Evolutionary conservation across 768 basidiomycete species (phyloP), one percentile per base, ranked within the genome.

Genomic region (Cubamyces sp.): DNA sequence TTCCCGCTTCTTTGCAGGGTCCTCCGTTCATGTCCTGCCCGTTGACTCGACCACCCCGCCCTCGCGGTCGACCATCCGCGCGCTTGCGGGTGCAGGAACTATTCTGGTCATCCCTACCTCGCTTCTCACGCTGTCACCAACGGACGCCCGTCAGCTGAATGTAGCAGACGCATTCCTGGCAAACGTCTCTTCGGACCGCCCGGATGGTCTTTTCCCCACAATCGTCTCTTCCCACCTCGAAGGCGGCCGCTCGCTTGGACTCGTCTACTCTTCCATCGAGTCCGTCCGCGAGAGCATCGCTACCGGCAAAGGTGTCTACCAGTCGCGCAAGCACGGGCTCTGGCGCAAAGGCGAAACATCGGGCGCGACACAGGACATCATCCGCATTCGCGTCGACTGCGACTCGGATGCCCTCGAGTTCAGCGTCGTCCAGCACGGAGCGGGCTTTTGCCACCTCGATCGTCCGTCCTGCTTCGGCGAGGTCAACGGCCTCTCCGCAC

Each of bases 321-420:
- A 98, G 72, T 98, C 96, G 19, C 87, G 97, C 62, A 94, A 92
- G 72, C 93, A 96, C 70, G 96, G 96, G 16, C 78, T 98, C 34
- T 99, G 97, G 97, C 81, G 91, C 53, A 99, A 99, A 73, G 97
- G 97, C 16, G 96, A 94, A 77, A 96, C 95, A 0, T 96, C 94
- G 16, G 96, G 96, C 15, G 90, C 96, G 16, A 92, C 90, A 3
- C 97, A 99, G 70, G 85, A 92, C 18, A 84, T 99, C 57, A 77
- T 93, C 30, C 82, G 83, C 67, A 93, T 99, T 69, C 84, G 86
- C 28, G 72, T 87, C 21, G 97, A 99, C 74, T 99, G 97, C 74
- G 97, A 99, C 76, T 84, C 84, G 3, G 97, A 99, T 75, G 86
- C 92, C 47, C 81, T 99, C 61, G 89, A 97, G 73, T 96, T 96